Evolutionary conservation across 805 yeast genomes (phyloP), one percentile per base, ranked within the genome.

Genomic region (Cyberlindnera euphorbiiphila): DNA sequence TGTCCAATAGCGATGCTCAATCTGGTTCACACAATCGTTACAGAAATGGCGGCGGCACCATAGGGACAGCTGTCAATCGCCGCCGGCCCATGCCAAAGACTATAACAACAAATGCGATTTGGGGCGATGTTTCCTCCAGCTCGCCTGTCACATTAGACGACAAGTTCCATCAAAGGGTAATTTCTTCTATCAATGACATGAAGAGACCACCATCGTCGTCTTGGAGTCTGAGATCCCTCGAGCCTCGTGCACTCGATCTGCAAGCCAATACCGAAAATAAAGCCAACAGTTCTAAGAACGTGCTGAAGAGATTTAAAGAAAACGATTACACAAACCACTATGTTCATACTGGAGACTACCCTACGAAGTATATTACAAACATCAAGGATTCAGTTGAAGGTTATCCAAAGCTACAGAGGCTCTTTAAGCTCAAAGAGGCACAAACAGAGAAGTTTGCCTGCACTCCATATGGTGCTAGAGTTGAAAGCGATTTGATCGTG

Each of bases 321-420:
- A 85, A 85, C 53, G 95, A 88, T 57, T 86, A 81, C 53, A 69
- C 88, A 3, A 78, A 83, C 47, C 65, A 78, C 46, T 82, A 75
- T 51, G 62, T 87, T 25, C 85, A 80, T 49, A 65, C 81, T 0
- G 81, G 80, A 0, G 61, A 66, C 6, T 58, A 74, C 4, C 94
- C 96, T 1, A 78, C 76, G 31, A 65, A 63, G 17, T 76, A 71
- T 50, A 76, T 89, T 17, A 68, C 81, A 36, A 89, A 89, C 57
- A 67, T 76, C 2, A 64, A 67, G 23, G 72, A 76, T 39, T 81
- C 89, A 1, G 75, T 82, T 1, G 82, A 76, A 36, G 97, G 97
- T 2, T 89, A 89, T 47, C 97, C 97, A 2, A 85, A 85, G 54
- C 66, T 89, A 13, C 85, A 81, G 47, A 71, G 68, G 47, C 62